Evolutionary conservation across 1,284 basidiomycete genomes (phyloP), one percentile per base, ranked within the genome.

Genomic region (Ganoderma resinaceum): DNA sequence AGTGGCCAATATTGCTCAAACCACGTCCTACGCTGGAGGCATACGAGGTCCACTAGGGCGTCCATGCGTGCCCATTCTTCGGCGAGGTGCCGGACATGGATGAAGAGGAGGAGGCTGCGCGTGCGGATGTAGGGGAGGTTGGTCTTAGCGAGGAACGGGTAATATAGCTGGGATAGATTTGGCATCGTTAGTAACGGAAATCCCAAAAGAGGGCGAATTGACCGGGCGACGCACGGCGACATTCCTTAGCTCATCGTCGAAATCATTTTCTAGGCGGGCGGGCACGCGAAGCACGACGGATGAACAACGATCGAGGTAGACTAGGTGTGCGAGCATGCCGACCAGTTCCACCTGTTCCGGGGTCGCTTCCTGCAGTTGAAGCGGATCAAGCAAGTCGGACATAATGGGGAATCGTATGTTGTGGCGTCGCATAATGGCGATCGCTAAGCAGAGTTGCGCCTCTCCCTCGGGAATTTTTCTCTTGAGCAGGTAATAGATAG

Each of bases 1-100:
- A 73, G 70, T 29, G 73, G 67, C 75, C 76, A 78, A 70, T 77
- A 78, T n/a, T 68, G 46, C 23, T 71, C 69, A 63, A 76, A 76
- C 75, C 75, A 76, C 58, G 69, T 69, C 11, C 66, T 46, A 20
- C 72, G 74, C n/a, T 64, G 66, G 16, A 65, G 62, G 14, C 68
- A 33, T 60, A 70, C 69, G 35, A 67, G 26, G 65, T 29, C 38
- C 65, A 20, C 7, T n/a, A 62, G 9, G 26, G 61, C n/a, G 55
- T 70, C 37, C 65, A 72, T 35, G 9, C 67, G 60, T 20, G 55
- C 66, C 73, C 72, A 75, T 31, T 67, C 65, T 1, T 29, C 63
- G 35, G 67, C 61, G 57, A 72, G 52, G 6, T 62, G 61, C 35
- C 49, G 38, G 16, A 62, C 65, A 63, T 65, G 65, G 26, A 72